Conservation (phyloP, 352 stramenopile species). For the Hyaloperonospora arabidopsidis region DNA sequence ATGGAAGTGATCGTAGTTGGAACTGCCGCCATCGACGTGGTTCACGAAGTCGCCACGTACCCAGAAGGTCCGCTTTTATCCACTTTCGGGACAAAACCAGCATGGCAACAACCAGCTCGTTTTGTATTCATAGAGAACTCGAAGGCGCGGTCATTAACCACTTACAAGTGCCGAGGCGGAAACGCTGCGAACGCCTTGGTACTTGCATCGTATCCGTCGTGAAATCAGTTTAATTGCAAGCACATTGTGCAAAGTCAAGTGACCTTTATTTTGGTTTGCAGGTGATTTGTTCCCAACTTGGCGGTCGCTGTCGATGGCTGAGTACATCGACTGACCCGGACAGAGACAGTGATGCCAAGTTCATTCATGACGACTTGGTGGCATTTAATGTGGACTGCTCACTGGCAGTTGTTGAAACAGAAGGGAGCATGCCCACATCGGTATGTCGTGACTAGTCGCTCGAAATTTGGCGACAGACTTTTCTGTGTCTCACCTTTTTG, state of each 20-base stretch:
- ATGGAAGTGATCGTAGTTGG: constrained; percentile 61
- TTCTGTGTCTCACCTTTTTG: constrained; percentile 4
- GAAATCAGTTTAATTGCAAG: background rate
- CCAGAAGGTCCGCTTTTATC: constrained; percentile 36
- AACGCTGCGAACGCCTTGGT: constrained; percentile 64
- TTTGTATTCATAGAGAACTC: constrained; percentile 15
- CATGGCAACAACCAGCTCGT: background rate
- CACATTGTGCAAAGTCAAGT: background rate
- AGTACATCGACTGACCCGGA: constrained; percentile 48
- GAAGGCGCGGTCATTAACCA: constrained; percentile 45
- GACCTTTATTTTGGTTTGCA: constrained; percentile 1
- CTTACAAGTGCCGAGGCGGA: constrained; percentile 55
- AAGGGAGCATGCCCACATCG: constrained; percentile 55
- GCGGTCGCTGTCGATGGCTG: constrained; percentile 44
- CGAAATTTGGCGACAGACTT: background rate
- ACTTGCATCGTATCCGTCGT: constrained; percentile 1
- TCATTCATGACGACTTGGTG: constrained; percentile 40
- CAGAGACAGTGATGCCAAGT: constrained; percentile 45
- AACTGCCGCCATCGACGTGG: constrained; percentile 67
- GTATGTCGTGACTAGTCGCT: constrained; percentile 20
- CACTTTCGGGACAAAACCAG: background rate
- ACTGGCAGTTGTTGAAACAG: constrained; percentile 26
- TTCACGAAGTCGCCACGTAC: constrained; percentile 51
- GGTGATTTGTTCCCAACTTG: constrained; percentile 59
- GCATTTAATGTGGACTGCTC: constrained; percentile 44